A percentile compares a stretch with the other conserved stretches of the same genome.
phyloP scores from a whole-genome alignment of 2,329 filamentous ascomycete genomes.

The Xylariales sp. region DNA sequence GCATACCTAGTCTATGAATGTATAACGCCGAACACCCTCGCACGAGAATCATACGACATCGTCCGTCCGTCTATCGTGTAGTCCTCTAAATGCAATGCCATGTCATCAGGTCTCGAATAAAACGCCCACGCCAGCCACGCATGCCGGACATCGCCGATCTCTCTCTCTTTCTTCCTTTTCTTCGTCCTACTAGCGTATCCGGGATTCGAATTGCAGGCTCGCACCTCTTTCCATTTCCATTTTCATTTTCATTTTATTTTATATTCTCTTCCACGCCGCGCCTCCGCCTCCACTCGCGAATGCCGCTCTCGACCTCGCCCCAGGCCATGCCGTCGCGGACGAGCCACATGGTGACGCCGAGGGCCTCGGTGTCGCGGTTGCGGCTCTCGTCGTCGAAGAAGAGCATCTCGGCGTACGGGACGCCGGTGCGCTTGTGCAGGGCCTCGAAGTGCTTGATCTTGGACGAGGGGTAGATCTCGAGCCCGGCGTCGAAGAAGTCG shows the following conservation, averaged over 20 bases:
- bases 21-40: slow-evolving; percentile 24
- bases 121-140: slow-evolving; percentile 3
- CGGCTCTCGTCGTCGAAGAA: slow-evolving; percentile 95
- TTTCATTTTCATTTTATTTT: slow-evolving; percentile 40
- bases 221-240: slow-evolving; percentile 1
- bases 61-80: slow-evolving; percentile 22
- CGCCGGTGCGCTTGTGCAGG: slow-evolving; percentile 75
- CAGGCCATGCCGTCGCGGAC: slow-evolving; percentile 82
- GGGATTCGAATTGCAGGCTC: neutral
- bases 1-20: slow-evolving; percentile 3
- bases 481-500: slow-evolving; percentile 68
- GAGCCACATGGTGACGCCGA: slow-evolving; percentile 87
- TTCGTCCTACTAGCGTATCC: neutral
- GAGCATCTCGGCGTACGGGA: slow-evolving; percentile 85
- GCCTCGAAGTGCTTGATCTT: slow-evolving; percentile 89
- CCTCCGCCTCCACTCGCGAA: slow-evolving; percentile 83
- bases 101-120: neutral
- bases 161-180: neutral
- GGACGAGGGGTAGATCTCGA: slow-evolving; percentile 78
- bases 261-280: slow-evolving; percentile 54
- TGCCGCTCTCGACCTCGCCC: slow-evolving; percentile 81
- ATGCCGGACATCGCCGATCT: slow-evolving; percentile 25
- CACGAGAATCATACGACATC: slow-evolving; percentile 25
- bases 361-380: slow-evolving; percentile 81
- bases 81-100: slow-evolving; percentile 12